These are phyloP conservation scores for Globisporangium recalcitrans DNA, from an alignment of 352 stramenopile species.

Conservation along the genomic window DNA sequence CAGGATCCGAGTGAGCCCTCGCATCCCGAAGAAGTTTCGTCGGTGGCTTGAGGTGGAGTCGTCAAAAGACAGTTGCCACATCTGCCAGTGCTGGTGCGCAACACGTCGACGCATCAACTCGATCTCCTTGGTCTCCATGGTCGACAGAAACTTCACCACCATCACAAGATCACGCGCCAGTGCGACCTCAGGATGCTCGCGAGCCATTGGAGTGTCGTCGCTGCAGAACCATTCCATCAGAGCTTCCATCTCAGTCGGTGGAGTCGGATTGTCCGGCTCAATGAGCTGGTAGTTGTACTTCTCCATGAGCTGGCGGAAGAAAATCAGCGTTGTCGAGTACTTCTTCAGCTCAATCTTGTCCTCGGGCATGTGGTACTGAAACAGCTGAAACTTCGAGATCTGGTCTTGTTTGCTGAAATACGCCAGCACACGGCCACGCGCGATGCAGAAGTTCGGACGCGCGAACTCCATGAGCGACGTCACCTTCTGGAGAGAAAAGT, in stretches of 20 bases:
- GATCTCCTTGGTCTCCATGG: constrained; percentile 89
- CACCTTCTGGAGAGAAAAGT: constrained; percentile 70
- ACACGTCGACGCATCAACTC: constrained; percentile 81
- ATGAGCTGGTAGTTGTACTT: constrained; percentile 82
- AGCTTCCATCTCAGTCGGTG: constrained; percentile 87
- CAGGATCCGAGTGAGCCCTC: constrained; percentile 58
- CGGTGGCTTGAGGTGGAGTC: constrained; percentile 66
- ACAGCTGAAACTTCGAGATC: constrained; percentile 59
- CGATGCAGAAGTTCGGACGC: constrained; percentile 65
- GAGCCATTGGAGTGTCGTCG: constrained; percentile 68
- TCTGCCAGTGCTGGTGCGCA: constrained; percentile 76
- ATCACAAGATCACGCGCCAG: constrained; percentile 77
- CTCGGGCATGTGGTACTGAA: constrained; percentile 87
- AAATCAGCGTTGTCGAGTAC: constrained; percentile 85
- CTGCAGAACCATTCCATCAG: constrained; percentile 88
- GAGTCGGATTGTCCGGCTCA: constrained; percentile 67
- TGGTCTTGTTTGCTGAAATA: constrained; percentile 74
- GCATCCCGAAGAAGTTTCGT: constrained; percentile 75
- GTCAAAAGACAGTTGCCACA: constrained; percentile 89
- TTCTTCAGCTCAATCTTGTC: constrained; percentile 88
- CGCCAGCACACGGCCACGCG: constrained; percentile 64
- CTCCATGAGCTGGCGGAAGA: constrained; percentile 85
- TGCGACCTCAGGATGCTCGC: constrained; percentile 75
- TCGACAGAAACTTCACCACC: constrained; percentile 85
- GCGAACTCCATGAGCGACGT: constrained; percentile 83